Evolutionary conservation across 257 asterid species (phyloP).

Genomic region (Fraxinus excelsior): DNA sequence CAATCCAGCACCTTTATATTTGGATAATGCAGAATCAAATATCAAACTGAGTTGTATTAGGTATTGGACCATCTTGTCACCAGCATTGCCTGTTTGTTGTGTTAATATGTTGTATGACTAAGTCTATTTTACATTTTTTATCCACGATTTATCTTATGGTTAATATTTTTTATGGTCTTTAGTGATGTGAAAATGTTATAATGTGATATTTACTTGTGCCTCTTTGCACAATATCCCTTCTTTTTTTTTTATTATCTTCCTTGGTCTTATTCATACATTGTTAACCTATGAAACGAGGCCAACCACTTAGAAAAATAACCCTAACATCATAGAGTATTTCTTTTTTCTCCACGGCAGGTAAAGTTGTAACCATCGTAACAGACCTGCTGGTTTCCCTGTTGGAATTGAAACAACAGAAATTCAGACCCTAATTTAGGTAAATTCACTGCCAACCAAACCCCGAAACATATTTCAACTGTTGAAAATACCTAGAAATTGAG

Average conservation of each 20-base stretch:
- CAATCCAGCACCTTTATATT: too few relatives aligned
- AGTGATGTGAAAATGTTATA: neutral
- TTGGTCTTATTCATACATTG: neutral
- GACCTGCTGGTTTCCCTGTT: neutral
- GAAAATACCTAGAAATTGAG: neutral
- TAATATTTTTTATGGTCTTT: neutral
- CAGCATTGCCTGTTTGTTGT: neutral
- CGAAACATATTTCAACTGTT: slow-evolving; percentile 11
- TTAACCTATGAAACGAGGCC: neutral
- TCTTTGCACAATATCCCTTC: neutral
- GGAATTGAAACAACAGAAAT: neutral
- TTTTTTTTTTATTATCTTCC: neutral
- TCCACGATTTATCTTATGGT: neutral
- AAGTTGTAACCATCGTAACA: neutral
- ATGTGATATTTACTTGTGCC: neutral
- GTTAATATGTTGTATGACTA: neutral
- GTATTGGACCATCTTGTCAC: neutral
- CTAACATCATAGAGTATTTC: too few relatives aligned
- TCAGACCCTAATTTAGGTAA: slow-evolving; percentile 2
- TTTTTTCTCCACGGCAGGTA: neutral
- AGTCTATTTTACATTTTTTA: neutral
- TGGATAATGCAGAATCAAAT: neutral
- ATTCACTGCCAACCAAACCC: slow-evolving; percentile 12
- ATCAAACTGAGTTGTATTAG: neutral
- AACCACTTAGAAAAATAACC: neutral